Conservation (phyloP, 768 basidiomycete species). For the Suillus lakei region DNA sequence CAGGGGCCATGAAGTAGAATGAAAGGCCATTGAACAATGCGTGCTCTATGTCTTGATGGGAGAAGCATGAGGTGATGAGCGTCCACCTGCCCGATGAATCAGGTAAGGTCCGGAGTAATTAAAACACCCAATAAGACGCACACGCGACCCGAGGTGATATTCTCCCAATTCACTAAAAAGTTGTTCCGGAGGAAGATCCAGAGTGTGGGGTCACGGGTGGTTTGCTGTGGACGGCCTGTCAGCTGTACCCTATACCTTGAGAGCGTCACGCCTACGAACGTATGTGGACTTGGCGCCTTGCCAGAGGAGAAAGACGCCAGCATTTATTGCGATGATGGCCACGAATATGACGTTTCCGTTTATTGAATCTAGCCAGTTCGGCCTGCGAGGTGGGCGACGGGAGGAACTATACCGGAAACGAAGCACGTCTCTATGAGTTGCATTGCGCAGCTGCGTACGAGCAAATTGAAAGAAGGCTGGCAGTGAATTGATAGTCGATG, state of each 20-base stretch:
- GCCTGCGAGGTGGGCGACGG: constrained; percentile 19
- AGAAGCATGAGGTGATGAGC: constrained; percentile 70
- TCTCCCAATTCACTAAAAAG: constrained; percentile 65
- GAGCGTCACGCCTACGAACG: constrained; percentile 33
- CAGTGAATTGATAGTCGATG: constrained; percentile 1
- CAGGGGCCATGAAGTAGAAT: constrained; percentile 75
- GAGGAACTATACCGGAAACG: constrained; percentile 20
- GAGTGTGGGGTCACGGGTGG: constrained; percentile 44
- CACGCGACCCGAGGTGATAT: constrained; percentile 69
- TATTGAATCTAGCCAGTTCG: constrained; percentile 51
- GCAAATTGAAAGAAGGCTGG: constrained; percentile 21
- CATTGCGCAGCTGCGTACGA: constrained; percentile 19
- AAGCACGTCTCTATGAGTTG: constrained; percentile 26
- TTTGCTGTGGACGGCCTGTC: constrained; percentile 31
- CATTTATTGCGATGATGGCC: constrained; percentile 68
- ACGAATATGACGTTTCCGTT: constrained; percentile 60
- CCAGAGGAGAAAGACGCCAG: constrained; percentile 65
- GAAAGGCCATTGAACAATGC: constrained; percentile 80
- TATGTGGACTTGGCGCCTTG: constrained; percentile 40
- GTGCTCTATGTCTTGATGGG: constrained; percentile 64
- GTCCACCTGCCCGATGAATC: constrained; percentile 63
- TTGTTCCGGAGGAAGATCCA: constrained; percentile 60
- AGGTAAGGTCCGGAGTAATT: constrained; percentile 10
- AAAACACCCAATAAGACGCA: constrained; percentile 39
- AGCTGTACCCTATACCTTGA: constrained; percentile 4